Evolutionary conservation across 1,284 basidiomycete genomes (phyloP), one percentile per base, ranked within the genome.

Genomic region (Chiua sp.): DNA sequence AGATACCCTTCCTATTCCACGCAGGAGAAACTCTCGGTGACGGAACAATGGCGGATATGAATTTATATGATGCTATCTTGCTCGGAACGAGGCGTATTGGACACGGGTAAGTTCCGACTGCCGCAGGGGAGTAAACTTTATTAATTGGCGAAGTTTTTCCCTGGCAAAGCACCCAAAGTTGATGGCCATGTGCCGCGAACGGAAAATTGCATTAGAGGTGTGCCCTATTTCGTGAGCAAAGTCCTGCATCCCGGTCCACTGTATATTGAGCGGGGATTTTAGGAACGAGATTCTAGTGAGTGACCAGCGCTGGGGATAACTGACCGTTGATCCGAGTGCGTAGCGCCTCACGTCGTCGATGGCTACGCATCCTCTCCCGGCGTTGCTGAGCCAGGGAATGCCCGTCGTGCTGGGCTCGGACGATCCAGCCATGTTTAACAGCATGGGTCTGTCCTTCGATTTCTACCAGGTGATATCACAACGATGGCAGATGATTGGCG

Each of bases 61-160:
- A 93, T 67, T 72, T 93, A 50, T 92, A 90, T 69, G 91, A 92
- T 68, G 90, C 90, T 6, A 83, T 92, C 51, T 70, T 91, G 35
- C 77, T 92, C 30, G 90, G 86, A 16, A 89, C 91, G 3, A 90
- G 89, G 67, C 82, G 91, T n/a, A 92, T 92, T 55, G 91, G 91
- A 3, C 90, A 92, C 73, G 90, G 87, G 87, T 89, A 50, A 33
- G 51, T 35, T 30, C 22, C 47, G 26, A 23, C 11, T 30, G 51
- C 16, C 5, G 28, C 7, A 11, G 23, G 20, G n/a, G 32, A 35
- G 48, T 4, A 32, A n/a, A 47, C 23, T 55, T 44, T 7, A 13
- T n/a, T 35, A n/a, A 10, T 16, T 32, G 30, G 10, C 30, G 48
- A 54, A 90, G 87, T 6, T 90, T 86, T 67, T 90, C 88, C 4